Evolutionary conservation across 2,329 filamentous ascomycete genomes (phyloP).

Genomic region (Mycosphaerella sp.): DNA sequence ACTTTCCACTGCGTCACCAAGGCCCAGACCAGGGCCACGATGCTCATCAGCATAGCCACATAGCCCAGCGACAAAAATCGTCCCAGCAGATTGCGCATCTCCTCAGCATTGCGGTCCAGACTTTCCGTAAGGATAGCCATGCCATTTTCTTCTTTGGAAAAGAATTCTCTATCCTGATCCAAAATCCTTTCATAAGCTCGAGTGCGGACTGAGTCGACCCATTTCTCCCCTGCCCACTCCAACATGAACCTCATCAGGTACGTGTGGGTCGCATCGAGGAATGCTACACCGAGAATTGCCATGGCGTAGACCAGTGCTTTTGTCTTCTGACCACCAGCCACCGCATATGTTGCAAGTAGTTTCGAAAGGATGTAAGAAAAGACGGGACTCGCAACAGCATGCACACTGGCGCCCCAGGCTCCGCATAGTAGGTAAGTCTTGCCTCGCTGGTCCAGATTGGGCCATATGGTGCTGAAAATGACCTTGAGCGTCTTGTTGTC

Average conservation of each 20-base stretch:
- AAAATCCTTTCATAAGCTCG: constrained; percentile 65
- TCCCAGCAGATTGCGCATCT: constrained; percentile 76
- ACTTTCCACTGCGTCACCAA: constrained; percentile 71
- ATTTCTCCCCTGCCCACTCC: constrained; percentile 65
- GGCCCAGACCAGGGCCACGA: constrained; percentile 68
- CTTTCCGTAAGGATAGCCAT: constrained; percentile 60
- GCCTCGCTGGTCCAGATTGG: constrained; percentile 50
- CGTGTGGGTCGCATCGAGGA: constrained; percentile 58
- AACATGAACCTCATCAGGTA: constrained; percentile 66
- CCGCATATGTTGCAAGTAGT: constrained; percentile 65
- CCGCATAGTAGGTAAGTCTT: constrained; percentile 54
- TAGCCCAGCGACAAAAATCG: constrained; percentile 68
- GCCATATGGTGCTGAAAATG: constrained; percentile 68
- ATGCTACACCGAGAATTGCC: constrained; percentile 60
- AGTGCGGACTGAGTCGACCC: constrained; percentile 66
- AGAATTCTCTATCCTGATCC: constrained; percentile 71
- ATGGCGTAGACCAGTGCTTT: constrained; percentile 58
- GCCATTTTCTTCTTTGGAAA: constrained; percentile 62
- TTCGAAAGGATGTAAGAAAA: constrained; percentile 73
- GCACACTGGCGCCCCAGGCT: constrained; percentile 55
- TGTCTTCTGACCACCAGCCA: constrained; percentile 43
- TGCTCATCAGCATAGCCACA: constrained; percentile 60
- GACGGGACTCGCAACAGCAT: constrained; percentile 61
- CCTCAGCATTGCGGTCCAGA: constrained; percentile 76
- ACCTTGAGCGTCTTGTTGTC: constrained; percentile 36